phyloP scores from a whole-genome alignment of 2,329 filamentous ascomycete genomes.

The Westerdykella ornata region DNA sequence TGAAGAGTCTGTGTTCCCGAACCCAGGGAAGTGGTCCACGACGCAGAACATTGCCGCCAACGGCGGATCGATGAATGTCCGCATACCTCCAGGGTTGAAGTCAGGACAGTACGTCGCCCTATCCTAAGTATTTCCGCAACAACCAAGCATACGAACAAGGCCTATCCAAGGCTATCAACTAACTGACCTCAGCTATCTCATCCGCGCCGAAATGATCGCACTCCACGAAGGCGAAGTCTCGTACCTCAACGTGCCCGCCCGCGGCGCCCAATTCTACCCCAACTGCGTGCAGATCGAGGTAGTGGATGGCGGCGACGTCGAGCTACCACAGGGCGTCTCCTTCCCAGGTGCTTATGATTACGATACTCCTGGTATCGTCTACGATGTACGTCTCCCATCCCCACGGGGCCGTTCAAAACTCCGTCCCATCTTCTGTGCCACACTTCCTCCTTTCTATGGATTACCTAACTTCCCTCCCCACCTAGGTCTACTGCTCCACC shows the following conservation, averaged over 20 bases:
- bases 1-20: constrained; percentile 25
- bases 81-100: constrained; percentile 32
- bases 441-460: constrained; percentile 27
- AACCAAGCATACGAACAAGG: too few species aligned
- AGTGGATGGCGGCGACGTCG: constrained; percentile 22
- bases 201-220: constrained; percentile 42
- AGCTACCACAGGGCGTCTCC: constrained; percentile 37
- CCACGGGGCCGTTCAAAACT: constrained; percentile 4
- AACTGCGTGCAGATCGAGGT: constrained; percentile 40
- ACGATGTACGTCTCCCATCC: constrained; percentile 22
- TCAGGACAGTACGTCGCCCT: constrained; percentile 27
- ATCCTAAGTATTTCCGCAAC: constrained; percentile 13
- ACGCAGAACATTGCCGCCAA: constrained; percentile 20
- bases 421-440: constrained; percentile 5
- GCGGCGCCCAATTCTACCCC: constrained; percentile 40
- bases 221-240: constrained; percentile 35
- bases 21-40: constrained; percentile 32
- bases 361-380: constrained; percentile 32
- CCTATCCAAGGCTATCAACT: constrained; percentile 26
- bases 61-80: constrained; percentile 23
- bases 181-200: constrained; percentile 34
- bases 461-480: not conserved
- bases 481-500: constrained; percentile 33
- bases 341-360: constrained; percentile 41
- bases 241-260: constrained; percentile 20